Evolutionary conservation across 768 basidiomycete genomes (phyloP), one percentile per base, ranked within the genome.

Genomic region (Gymnopilus junonius): DNA sequence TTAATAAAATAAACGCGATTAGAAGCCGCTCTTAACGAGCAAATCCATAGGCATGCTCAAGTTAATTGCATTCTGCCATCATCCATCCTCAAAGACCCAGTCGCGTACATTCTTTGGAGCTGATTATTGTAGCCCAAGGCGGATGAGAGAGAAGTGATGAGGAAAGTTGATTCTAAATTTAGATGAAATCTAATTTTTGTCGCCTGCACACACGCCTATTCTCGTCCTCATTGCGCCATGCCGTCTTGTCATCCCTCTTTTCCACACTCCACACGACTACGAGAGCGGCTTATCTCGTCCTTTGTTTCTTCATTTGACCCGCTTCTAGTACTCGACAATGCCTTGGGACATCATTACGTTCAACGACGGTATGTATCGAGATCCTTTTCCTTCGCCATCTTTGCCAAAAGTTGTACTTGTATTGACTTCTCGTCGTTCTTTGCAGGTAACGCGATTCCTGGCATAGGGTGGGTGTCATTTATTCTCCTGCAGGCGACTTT

Each of bases 291-390:
- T 50, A 50, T 50, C 46, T 50, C 29, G 25, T 27, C 25, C 31
- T 12, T 50, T 17, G 48, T 32, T 55, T 14, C 27, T 40, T 15
- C 7, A 55, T 37, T 35, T 15, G 15, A 15, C 23, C 20, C 45
- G 20, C 27, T 31, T 8, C 27, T 29, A 4, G 10, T 4, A 76
- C 42, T 58, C n/a, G n/a, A n/a, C n/a, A n/a, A 89, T 90, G 87
- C 83, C 88, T 76, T 89, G 88, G 85, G 79, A 83, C 32, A 60
- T 64, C n/a, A 82, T 88, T 63, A 79, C 78, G 66, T 76, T 89
- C 29, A 89, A 87, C 74, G 85, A 88, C 65, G 87, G 88, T 85
- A 57, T 60, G 79, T 20, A 17, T 20, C 17, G 8, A 14, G 25
- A 32, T 48, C 23, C 20, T 21, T n/a, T n/a, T 31, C 11, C 8